Evolutionary conservation across 2,329 filamentous ascomycete genomes (phyloP), one percentile per base, ranked within the genome.

Genomic region (Pyricularia pennisetigena): DNA sequence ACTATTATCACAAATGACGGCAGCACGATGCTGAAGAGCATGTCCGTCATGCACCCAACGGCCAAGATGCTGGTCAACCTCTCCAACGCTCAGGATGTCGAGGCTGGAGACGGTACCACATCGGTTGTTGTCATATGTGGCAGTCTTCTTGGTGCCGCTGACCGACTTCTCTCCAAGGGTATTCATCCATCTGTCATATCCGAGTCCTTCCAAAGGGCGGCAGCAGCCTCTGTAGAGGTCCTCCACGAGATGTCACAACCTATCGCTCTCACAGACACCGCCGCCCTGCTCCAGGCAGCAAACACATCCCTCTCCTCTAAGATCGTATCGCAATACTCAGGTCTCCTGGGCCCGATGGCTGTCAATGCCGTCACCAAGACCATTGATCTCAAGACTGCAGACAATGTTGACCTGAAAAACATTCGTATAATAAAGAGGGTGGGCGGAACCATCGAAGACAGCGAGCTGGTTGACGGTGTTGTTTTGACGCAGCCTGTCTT

Each of bases 1-100:
- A 97, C 94, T 69, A 95, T 98, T 79, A 99, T 99, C 82, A 99
- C 95, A 76, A 99, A 99, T 84, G 95, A 99, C 81, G 95, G 95
- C 79, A 97, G 96, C 83, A 99, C 95, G 69, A 99, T 99, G 94
- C 83, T 99, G 77, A 97, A 92, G 83, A 94, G 94, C 84, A 98
- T 99, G 95, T 91, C 92, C 72, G 95, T 99, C 73, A 93, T 99
- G 90, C 95, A 99, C 78, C 95, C 95, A n/a, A 97, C 96, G 65
- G 95, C 95, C 67, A 97, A 97, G 83, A 99, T 99, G 95, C 86
- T 99, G 73, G 95, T 99, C 76, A 94, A 99, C 79, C 87, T 99
- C 71, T 96, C 94, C 75, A 92, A 95, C 73, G 95, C 95, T 72
- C 95, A 99, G 80, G 95, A 99, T 83, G 93, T 99, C 70, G 95